phyloP scores from a whole-genome alignment of 1,284 basidiomycete species.

The Porodaedalea pini region DNA sequence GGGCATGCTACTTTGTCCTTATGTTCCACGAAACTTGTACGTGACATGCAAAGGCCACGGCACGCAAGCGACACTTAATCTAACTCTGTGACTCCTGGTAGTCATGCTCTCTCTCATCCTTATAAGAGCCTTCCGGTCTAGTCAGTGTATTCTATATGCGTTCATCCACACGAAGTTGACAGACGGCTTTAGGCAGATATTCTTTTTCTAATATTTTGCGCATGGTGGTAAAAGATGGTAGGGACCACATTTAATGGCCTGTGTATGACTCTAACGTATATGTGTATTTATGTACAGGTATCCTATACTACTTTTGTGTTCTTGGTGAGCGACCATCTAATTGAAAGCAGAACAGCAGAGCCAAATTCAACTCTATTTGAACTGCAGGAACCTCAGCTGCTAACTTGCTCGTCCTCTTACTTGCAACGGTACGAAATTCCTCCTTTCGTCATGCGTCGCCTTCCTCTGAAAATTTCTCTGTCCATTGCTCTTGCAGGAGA shows the following conservation, averaged over 20 bases:
- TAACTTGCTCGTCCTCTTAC: constrained; percentile 9
- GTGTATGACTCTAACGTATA: not conserved
- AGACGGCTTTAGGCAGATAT: not conserved
- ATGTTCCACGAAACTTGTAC: constrained; percentile 12
- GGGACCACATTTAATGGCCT: not conserved
- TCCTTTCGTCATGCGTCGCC: too few relatives aligned
- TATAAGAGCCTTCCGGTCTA: not conserved
- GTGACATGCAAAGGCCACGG: not conserved
- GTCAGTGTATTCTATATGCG: not conserved
- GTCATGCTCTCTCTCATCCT: constrained; percentile 13
- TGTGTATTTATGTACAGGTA: not conserved
- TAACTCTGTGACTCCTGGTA: not conserved
- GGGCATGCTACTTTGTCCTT: constrained; percentile 11
- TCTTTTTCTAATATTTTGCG: not conserved
- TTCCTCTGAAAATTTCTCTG: not conserved
- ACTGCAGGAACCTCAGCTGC: not conserved
- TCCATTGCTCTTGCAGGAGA: not conserved
- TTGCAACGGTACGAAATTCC: not conserved
- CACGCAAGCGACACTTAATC: not conserved
- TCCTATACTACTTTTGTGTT: constrained; percentile 13
- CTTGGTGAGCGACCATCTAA: constrained; percentile 4
- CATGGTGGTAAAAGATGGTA: constrained; percentile 12
- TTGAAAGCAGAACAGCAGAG: too few relatives aligned
- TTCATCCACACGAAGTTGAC: not conserved
- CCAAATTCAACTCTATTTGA: not conserved